phyloP scores from a whole-genome alignment of 352 stramenopile genomes.

The Globisporangium middletonii region DNA sequence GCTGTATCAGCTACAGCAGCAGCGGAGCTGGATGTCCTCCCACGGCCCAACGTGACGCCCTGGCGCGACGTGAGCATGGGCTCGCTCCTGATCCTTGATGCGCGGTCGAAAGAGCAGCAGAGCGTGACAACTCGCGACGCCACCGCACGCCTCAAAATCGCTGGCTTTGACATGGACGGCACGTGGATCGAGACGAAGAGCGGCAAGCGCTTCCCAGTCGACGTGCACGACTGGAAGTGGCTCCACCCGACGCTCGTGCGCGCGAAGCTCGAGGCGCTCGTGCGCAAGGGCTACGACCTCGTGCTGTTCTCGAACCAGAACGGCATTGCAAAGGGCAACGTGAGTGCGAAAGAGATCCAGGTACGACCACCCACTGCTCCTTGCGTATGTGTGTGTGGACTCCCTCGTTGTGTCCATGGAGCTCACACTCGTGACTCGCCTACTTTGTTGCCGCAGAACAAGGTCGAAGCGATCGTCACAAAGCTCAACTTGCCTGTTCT shows the following conservation, averaged over 20 bases:
- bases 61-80: conserved; percentile 34
- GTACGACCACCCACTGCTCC: conserved; percentile 13
- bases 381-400: neutral
- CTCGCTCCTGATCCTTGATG: conserved; percentile 50
- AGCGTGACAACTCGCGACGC: neutral
- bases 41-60: conserved; percentile 24
- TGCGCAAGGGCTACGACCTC: conserved; percentile 40
- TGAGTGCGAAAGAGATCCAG: conserved; percentile 49
- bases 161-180: conserved; percentile 75
- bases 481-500: conserved; percentile 64
- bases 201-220: conserved; percentile 68
- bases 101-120: conserved; percentile 15
- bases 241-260: conserved; percentile 55
- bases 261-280: conserved; percentile 43
- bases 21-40: conserved; percentile 1
- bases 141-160: conserved; percentile 40
- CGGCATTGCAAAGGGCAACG: conserved; percentile 73
- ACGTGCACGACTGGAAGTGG: conserved; percentile 70
- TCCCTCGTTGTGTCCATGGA: neutral
- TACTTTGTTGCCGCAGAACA: conserved; percentile 24
- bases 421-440: neutral
- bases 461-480: conserved; percentile 56
- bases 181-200: conserved; percentile 84
- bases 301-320: conserved; percentile 85
- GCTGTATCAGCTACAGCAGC: neutral